Evolutionary conservation across 2,329 filamentous ascomycete species (phyloP).

Genomic region (Phialophora expanda): DNA sequence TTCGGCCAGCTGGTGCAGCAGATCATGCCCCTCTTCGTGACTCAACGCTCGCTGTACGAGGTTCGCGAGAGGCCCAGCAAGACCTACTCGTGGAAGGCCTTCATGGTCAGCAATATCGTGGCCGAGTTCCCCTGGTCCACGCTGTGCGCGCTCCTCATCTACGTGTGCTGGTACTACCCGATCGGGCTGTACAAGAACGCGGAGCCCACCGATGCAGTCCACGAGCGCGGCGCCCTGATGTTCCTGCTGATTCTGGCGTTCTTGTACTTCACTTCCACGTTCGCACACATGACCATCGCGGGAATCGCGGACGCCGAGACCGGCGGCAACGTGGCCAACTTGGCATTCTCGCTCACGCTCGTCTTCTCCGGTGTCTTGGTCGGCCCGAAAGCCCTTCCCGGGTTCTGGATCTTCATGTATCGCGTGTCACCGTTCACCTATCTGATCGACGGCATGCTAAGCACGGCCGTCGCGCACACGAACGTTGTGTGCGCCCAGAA

Average conservation of each 20-base stretch:
- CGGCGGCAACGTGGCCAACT: conserved; percentile 66
- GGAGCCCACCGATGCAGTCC: conserved; percentile 46
- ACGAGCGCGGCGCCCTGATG: conserved; percentile 66
- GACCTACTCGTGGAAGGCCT: conserved; percentile 75
- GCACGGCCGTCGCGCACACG: conserved; percentile 71
- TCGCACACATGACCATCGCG: conserved; percentile 75
- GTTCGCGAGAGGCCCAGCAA: conserved; percentile 68
- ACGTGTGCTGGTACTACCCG: conserved; percentile 71
- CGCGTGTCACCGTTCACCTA: conserved; percentile 81
- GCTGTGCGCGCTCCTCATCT: conserved; percentile 67
- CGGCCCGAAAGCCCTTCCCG: conserved; percentile 62
- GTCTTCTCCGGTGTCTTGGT: conserved; percentile 69
- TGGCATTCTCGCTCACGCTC: conserved; percentile 64
- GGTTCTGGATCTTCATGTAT: conserved; percentile 82
- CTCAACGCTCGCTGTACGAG: conserved; percentile 64
- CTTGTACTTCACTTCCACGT: conserved; percentile 73
- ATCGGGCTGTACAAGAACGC: conserved; percentile 56
- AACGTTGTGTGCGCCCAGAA: conserved; percentile 69
- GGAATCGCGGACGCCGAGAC: conserved; percentile 72
- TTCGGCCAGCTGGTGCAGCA: conserved; percentile 66
- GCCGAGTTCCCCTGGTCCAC: conserved; percentile 73
- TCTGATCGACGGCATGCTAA: conserved; percentile 73
- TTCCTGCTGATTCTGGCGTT: conserved; percentile 69
- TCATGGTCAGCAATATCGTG: conserved; percentile 72
- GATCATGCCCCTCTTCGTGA: conserved; percentile 65